Evolutionary conservation across 441 rosid species (phyloP).

Genomic region (Jatropha multifida): DNA sequence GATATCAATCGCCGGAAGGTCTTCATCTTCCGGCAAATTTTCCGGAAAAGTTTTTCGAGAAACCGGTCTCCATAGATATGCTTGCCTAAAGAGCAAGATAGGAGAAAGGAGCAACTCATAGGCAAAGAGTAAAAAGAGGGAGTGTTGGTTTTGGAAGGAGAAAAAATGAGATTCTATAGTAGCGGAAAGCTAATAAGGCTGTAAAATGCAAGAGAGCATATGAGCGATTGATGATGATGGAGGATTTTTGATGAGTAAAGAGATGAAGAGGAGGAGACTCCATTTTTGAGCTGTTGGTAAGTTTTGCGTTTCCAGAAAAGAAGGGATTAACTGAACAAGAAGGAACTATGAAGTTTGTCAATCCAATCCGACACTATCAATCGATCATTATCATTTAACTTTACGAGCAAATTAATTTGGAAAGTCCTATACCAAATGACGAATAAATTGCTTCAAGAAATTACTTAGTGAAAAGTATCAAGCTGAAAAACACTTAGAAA

Average conservation of each 20-base stretch:
- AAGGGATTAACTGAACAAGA: no score
- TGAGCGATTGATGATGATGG: slow-evolving; percentile 24
- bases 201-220: slow-evolving; percentile 27
- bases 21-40: slow-evolving; percentile 26
- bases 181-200: slow-evolving; percentile 26
- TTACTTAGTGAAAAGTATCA: no score
- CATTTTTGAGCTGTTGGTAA: neutral
- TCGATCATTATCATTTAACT: no score
- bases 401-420: no score
- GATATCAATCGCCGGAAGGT: slow-evolving; percentile 38
- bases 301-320: neutral
- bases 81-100: slow-evolving; percentile 30
- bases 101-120: slow-evolving; percentile 35
- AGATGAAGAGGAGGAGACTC: slow-evolving; percentile 15
- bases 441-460: no score
- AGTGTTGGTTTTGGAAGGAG: neutral
- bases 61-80: slow-evolving; percentile 32
- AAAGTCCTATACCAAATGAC: no score
- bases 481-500: no score
- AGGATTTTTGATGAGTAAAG: slow-evolving; percentile 1
- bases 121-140: slow-evolving; percentile 18
- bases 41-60: slow-evolving; percentile 25
- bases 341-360: no score
- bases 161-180: slow-evolving; percentile 30
- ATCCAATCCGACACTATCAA: no score